These are phyloP conservation scores for Penicillium parvum DNA, from an alignment of 495 filamentous ascomycete species.

Conservation along the genomic window DNA sequence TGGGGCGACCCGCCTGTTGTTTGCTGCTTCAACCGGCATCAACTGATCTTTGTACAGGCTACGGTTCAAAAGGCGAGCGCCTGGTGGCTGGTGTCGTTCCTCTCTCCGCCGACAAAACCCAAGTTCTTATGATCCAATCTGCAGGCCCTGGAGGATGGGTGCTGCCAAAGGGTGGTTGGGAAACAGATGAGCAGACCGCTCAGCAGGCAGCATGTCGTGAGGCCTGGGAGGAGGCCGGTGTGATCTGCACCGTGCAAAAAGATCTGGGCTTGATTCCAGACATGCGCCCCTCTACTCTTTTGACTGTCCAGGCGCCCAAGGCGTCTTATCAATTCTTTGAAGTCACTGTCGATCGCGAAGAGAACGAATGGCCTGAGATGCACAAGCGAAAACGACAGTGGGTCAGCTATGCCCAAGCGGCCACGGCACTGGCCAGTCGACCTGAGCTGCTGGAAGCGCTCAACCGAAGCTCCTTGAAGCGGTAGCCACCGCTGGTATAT, in stretches of 20 bases:
- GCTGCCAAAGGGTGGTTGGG: constrained; percentile 96
- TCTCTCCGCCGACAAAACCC: constrained; percentile 64
- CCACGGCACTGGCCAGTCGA: constrained; percentile 64
- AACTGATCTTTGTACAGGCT: constrained; percentile 56
- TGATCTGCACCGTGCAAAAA: constrained; percentile 71
- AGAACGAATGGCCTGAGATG: constrained; percentile 87
- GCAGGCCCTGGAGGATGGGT: constrained; percentile 88
- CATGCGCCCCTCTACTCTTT: constrained; percentile 53
- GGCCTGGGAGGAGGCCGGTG: constrained; percentile 97
- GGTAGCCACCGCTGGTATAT: constrained; percentile 33
- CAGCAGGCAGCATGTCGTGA: constrained; percentile 71
- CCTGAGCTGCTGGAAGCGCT: constrained; percentile 88
- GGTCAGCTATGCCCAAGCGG: constrained; percentile 81
- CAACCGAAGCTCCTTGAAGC: constrained; percentile 70
- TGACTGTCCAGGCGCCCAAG: constrained; percentile 63
- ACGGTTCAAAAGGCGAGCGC: constrained; percentile 85
- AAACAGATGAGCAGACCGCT: constrained; percentile 76
- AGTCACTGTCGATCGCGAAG: constrained; percentile 74
- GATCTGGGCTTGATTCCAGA: constrained; percentile 86
- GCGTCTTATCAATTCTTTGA: constrained; percentile 87
- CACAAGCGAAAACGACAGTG: constrained; percentile 85
- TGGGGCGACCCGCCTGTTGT: constrained; percentile 9
- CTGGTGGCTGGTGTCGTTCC: constrained; percentile 95
- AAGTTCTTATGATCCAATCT: constrained; percentile 91
- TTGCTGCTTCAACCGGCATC: constrained; percentile 18